Evolutionary conservation across 306 rosid genomes (phyloP), one percentile per base, ranked within the genome.

Genomic region (Pterocarpus santalinus): DNA sequence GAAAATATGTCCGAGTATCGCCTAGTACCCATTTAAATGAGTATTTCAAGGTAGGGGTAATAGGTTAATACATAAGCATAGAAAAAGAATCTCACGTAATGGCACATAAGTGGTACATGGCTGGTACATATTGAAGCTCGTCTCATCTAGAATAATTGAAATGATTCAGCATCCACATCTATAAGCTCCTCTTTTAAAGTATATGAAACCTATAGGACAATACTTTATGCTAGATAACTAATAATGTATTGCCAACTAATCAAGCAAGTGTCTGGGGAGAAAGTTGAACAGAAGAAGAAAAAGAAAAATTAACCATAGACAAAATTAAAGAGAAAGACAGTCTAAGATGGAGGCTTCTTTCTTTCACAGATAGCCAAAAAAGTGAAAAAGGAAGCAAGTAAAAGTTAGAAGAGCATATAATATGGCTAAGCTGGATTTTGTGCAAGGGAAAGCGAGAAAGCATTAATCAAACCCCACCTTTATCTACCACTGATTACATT

Each of bases 331-430:
- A 55, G 74, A 72, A 81, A 70, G 67, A 74, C 77, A 73, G 87
- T 82, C 87, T 63, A 84, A 85, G 83, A 85, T 73, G 86, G 88
- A 80, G 88, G 84, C 86, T 87, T 87, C 89, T 63, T 81, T 70
- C 83, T 79, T 82, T 90, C 83, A 39, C 75, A 80, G 57, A 72
- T 73, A 15, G 87, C 77, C 52, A 43, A 77, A 79, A 88, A 74
- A 49, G 79, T 77, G 22, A 77, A 67, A 80, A 77, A 80, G 61
- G 72, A 77, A 81, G 63, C 39, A 2, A 49, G 71, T 78, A 51
- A 83, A 86, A 85, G 71, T 47, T 76, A 61, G 30, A 78, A 57
- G 80, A 65, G 78, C 81, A 81, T 65, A 76, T 46, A 81, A 78
- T 83, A 84, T 10, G 39, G 61, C 76, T 74, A 61, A 69, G 76